Conservation (phyloP, 768 basidiomycete species). For the Russula foetens region DNA sequence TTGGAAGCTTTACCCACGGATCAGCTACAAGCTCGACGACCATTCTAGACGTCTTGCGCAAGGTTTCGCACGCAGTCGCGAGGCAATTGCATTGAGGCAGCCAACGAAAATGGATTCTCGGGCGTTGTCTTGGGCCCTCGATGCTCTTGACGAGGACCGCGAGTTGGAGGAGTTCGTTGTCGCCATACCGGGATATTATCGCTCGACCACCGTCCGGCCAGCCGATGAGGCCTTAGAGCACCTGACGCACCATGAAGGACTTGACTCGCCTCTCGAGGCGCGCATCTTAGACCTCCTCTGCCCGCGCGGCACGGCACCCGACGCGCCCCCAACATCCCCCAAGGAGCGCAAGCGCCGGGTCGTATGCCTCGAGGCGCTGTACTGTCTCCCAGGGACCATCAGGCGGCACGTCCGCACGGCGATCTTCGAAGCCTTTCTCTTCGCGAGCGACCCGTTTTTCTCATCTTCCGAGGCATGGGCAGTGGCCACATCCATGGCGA, state of each 20-base stretch:
- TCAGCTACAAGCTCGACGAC: not conserved
- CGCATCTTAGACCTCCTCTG: conserved; percentile 10
- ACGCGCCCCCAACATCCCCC: not conserved
- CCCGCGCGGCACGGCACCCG: not conserved
- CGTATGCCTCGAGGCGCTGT: conserved; percentile 5
- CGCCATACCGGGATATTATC: conserved; percentile 11
- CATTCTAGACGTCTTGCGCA: conserved; percentile 3
- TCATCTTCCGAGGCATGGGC: conserved; percentile 6
- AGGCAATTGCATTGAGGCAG: conserved; percentile 1
- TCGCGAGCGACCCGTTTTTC: conserved; percentile 6
- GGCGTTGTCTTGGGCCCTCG: conserved; percentile 3
- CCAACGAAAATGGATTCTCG: conserved; percentile 8
- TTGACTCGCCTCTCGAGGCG: too few species aligned
- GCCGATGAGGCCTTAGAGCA: not conserved
- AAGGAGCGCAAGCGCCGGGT: conserved; percentile 2
- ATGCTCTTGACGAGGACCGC: conserved; percentile 8
- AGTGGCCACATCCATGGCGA: not conserved
- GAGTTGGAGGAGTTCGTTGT: conserved; percentile 7
- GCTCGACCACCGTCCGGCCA: not conserved
- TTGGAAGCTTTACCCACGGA: conserved; percentile 1
- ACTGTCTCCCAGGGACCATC: conserved; percentile 3
- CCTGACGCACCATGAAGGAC: too few species aligned
- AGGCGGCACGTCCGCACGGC: not conserved
- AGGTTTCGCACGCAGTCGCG: not conserved
- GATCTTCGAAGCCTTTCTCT: not conserved